Evolutionary conservation across 768 basidiomycete genomes (phyloP).

Genomic region (Macrolepiota fuliginosa): DNA sequence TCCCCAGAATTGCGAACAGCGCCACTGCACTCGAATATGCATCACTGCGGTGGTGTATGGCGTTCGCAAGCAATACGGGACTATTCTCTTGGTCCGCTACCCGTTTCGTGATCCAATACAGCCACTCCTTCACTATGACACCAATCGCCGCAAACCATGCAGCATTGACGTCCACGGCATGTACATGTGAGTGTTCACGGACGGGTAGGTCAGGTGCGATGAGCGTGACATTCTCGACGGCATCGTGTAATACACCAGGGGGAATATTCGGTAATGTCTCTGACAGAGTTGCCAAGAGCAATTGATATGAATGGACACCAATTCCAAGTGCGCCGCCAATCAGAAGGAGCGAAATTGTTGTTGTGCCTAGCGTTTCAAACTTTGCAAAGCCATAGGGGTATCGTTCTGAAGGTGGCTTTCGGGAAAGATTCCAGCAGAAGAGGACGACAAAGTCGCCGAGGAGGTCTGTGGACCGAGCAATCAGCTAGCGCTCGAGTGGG

Average conservation of each 20-base stretch:
- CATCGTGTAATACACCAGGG: slow-evolving; percentile 59
- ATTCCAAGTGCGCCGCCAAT: slow-evolving; percentile 82
- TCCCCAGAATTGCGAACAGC: slow-evolving; percentile 88
- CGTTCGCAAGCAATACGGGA: slow-evolving; percentile 93
- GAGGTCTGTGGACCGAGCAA: slow-evolving; percentile 48
- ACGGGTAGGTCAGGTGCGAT: slow-evolving; percentile 49
- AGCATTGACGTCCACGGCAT: slow-evolving; percentile 85
- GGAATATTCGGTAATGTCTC: slow-evolving; percentile 64
- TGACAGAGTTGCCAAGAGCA: slow-evolving; percentile 71
- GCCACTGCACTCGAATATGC: slow-evolving; percentile 92
- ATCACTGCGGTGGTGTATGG: slow-evolving; percentile 96
- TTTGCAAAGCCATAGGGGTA: slow-evolving; percentile 93
- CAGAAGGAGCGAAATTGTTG: slow-evolving; percentile 82
- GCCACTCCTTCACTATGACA: slow-evolving; percentile 86
- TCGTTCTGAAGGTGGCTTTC: slow-evolving; percentile 70
- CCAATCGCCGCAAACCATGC: slow-evolving; percentile 92
- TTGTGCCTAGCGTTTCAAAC: slow-evolving; percentile 95
- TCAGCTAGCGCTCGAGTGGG: not conserved
- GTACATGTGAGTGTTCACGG: slow-evolving; percentile 54
- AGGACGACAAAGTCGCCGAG: slow-evolving; percentile 91
- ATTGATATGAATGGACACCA: slow-evolving; percentile 86
- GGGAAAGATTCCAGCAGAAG: slow-evolving; percentile 82
- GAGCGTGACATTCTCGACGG: slow-evolving; percentile 56
- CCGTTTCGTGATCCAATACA: slow-evolving; percentile 84
- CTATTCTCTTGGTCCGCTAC: slow-evolving; percentile 92